Conservation (phyloP, 306 rosid genomes). For the Cyamopsis tetragonoloba region DNA sequence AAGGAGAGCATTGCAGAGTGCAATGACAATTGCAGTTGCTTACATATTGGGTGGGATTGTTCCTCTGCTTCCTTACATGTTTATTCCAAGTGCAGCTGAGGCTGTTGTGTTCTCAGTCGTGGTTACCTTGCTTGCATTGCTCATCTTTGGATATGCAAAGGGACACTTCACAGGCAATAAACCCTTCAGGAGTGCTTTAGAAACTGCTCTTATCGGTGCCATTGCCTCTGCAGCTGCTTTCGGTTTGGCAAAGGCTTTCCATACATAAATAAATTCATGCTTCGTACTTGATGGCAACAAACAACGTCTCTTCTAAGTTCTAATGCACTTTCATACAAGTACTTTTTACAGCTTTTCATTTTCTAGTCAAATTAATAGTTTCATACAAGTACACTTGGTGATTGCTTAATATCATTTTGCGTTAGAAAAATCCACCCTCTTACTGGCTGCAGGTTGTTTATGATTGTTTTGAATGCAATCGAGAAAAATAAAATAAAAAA, state of each 20-base stretch:
- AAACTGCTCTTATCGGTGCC: conserved; percentile 81
- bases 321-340: no score
- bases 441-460: no score
- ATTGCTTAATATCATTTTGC: no score
- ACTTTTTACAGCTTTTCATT: neutral
- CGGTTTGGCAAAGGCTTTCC: conserved; percentile 74
- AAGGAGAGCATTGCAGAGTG: conserved; percentile 84
- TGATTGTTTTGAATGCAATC: no score
- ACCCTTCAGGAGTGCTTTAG: conserved; percentile 71
- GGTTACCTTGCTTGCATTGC: conserved; percentile 62
- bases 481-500: no score
- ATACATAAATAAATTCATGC: conserved; percentile 31
- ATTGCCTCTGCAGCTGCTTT: conserved; percentile 82
- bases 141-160: conserved; percentile 77
- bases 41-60: conserved; percentile 77
- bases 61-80: conserved; percentile 73
- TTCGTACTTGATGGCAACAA: neutral
- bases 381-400: neutral
- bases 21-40: conserved; percentile 74
- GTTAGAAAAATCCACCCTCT: no score
- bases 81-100: conserved; percentile 55
- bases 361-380: neutral
- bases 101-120: conserved; percentile 60
- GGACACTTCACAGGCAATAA: conserved; percentile 75
- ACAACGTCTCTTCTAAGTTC: neutral